phyloP scores from a whole-genome alignment of 73 alveolate species.

The Blepharisma japonicum region DNA sequence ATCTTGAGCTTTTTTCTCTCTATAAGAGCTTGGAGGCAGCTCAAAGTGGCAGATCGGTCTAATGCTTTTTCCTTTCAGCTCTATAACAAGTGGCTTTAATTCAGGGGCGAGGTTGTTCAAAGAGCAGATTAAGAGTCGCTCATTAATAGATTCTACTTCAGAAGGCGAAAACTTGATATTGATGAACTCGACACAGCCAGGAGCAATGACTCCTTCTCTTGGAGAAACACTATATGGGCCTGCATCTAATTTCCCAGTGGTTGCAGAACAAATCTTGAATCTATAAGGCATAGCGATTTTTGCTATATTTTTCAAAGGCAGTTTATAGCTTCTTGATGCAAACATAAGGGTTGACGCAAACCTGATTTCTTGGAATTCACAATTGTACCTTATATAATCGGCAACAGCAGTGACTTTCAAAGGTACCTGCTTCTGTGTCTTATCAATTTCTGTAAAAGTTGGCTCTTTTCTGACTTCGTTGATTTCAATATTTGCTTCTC shows the following conservation, averaged over 20 bases:
- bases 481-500: constrained; percentile 89
- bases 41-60: constrained; percentile 98
- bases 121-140: constrained; percentile 82
- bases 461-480: constrained; percentile 93
- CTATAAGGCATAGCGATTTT: constrained; percentile 66
- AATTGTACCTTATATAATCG: constrained; percentile 93
- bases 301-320: constrained; percentile 84
- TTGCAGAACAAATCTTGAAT: constrained; percentile 62
- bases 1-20: constrained; percentile 93
- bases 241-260: constrained; percentile 87
- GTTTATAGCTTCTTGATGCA: constrained; percentile 91
- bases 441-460: constrained; percentile 75
- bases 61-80: constrained; percentile 94
- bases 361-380: constrained; percentile 75
- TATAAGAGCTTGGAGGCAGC: constrained; percentile 79
- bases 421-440: constrained; percentile 87
- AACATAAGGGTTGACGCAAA: constrained; percentile 96
- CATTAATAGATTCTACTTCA: constrained; percentile 90
- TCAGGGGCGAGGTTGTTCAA: constrained; percentile 88
- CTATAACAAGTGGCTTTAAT: constrained; percentile 82
- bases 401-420: constrained; percentile 81
- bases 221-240: constrained; percentile 93
- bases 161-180: constrained; percentile 93
- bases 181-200: constrained; percentile 92
- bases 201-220: constrained; percentile 87